Evolutionary conservation across 2,329 filamentous ascomycete species (phyloP).

Genomic region (Chrysoporthe puriensis): DNA sequence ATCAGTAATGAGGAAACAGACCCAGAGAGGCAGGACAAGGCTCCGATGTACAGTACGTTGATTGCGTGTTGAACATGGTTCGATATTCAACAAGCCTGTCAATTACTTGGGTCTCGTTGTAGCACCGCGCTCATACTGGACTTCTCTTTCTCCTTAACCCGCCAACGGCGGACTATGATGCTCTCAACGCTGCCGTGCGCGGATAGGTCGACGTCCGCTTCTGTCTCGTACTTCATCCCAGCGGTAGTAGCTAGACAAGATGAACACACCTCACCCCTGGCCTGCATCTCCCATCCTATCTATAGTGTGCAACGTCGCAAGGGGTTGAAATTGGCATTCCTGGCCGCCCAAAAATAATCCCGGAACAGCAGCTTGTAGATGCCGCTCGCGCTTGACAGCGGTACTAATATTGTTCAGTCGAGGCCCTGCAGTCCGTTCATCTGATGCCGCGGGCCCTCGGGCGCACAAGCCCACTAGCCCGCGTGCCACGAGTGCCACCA

Average conservation of each 20-base stretch:
- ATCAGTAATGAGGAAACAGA: neutral
- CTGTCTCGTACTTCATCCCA: neutral
- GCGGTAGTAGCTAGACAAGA: neutral
- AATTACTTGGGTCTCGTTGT: neutral
- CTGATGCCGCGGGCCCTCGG: conserved; percentile 51
- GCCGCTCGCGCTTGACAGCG: neutral
- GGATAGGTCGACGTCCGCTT: neutral
- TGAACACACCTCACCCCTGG: neutral
- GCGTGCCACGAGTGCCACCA: conserved; percentile 38
- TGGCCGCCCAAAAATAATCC: neutral
- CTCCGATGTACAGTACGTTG: neutral
- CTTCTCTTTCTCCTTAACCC: neutral
- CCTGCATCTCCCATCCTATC: neutral
- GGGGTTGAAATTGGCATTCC: neutral
- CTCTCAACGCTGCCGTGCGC: neutral
- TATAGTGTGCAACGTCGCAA: neutral
- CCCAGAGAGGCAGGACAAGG: neutral
- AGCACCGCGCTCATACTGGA: neutral
- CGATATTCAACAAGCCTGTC: neutral
- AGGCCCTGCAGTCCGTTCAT: conserved; percentile 36
- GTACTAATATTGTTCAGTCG: neutral
- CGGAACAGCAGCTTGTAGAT: neutral
- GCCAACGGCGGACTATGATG: neutral
- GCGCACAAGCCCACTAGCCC: conserved; percentile 51
- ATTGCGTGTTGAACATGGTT: neutral